These are phyloP conservation scores for Pseudomonodictys pantanalensis DNA, from an alignment of 495 filamentous ascomycete species.

Conservation along the genomic window DNA sequence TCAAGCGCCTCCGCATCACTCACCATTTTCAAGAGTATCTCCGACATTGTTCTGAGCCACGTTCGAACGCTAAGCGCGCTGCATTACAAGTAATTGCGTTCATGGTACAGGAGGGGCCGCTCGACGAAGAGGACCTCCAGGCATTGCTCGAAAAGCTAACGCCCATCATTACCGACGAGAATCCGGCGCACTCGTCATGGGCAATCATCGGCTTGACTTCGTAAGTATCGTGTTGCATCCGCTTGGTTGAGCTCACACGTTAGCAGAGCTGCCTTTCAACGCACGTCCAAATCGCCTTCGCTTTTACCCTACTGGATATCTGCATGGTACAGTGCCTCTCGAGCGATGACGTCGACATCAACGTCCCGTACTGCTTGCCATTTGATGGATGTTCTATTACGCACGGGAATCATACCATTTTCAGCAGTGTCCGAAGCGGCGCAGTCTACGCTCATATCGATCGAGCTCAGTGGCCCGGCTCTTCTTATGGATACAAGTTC, in stretches of 20 bases:
- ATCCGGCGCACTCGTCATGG: constrained; percentile 56
- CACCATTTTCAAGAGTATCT: constrained; percentile 45
- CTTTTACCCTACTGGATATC: constrained; percentile 61
- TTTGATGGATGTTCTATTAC: constrained; percentile 64
- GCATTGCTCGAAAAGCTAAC: constrained; percentile 50
- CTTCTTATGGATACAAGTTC: constrained; percentile 74
- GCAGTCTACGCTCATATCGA: constrained; percentile 64
- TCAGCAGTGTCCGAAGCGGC: constrained; percentile 53
- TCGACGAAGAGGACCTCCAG: constrained; percentile 46
- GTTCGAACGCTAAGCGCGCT: constrained; percentile 26
- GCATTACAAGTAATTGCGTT: constrained; percentile 81
- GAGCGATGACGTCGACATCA: constrained; percentile 63
- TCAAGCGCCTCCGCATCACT: constrained; percentile 62
- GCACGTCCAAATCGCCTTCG: constrained; percentile 29
- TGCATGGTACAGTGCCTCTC: constrained; percentile 69
- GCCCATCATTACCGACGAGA: constrained; percentile 56
- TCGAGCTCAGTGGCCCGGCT: constrained; percentile 78
- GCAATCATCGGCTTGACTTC: constrained; percentile 48
- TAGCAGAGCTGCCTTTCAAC: constrained; percentile 50
- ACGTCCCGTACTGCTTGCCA: constrained; percentile 80
- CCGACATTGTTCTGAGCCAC: constrained; percentile 48
- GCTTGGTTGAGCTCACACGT: constrained; percentile 36
- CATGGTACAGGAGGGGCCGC: constrained; percentile 47
- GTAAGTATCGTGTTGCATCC: constrained; percentile 39
- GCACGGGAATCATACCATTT: constrained; percentile 31